A percentile compares a stretch with the other conserved stretches of the same genome.
phyloP scores from a whole-genome alignment of 169 alveolate species.

The Eimeria tenella region DNA sequence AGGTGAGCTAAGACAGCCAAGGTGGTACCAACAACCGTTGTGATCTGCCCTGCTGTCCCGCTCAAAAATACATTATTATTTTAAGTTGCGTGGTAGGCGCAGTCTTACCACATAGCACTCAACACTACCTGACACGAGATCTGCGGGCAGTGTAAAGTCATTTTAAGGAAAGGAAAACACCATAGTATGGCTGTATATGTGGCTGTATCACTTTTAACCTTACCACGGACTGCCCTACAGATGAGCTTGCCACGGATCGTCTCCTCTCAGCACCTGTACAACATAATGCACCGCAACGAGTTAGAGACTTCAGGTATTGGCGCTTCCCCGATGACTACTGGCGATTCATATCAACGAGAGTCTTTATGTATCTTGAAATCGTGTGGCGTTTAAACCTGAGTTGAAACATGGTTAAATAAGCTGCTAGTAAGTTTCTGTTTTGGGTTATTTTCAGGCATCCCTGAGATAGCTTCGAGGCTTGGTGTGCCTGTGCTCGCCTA shows the following conservation, averaged over 20 bases:
- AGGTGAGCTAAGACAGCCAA: slow-evolving; percentile 81
- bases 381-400: too few species aligned
- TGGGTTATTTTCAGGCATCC: slow-evolving; percentile 81
- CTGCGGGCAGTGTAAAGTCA: too few species aligned
- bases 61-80: background rate
- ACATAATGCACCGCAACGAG: slow-evolving; percentile 88
- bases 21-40: slow-evolving; percentile 6
- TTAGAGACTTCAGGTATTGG: slow-evolving; percentile 84
- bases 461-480: slow-evolving; percentile 84
- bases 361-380: background rate
- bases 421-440: background rate
- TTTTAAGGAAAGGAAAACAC: too few species aligned
- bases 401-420: background rate
- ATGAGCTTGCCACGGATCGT: slow-evolving; percentile 76
- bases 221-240: background rate
- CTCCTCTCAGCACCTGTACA: slow-evolving; percentile 86
- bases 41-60: background rate
- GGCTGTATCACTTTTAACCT: too few species aligned
- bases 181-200: too few species aligned
- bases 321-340: background rate
- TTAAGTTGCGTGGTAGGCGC: background rate
- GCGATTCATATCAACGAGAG: background rate
- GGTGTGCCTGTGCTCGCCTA: slow-evolving; percentile 90
- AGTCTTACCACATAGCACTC: background rate
- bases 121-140: too few species aligned